Conservation (phyloP, 192 early-diverging fungal species). For the Lunasporangiospora selenospora region DNA sequence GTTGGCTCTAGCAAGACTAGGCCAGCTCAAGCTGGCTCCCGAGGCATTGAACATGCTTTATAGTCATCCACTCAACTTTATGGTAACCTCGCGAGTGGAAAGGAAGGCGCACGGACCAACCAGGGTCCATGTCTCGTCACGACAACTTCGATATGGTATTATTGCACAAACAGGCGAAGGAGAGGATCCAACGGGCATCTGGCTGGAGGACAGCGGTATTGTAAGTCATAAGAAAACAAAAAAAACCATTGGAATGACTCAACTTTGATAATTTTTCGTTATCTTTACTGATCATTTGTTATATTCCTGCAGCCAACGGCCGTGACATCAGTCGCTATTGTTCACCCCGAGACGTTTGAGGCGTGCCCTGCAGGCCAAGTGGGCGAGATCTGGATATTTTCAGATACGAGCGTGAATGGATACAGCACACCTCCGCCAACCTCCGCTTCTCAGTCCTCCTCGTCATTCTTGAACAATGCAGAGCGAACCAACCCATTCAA, state of each 20-base stretch:
- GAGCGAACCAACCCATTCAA: constrained; percentile 35
- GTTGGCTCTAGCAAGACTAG: constrained; percentile 16
- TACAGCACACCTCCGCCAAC: too few species aligned
- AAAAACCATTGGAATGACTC: too few species aligned
- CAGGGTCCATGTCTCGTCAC: constrained; percentile 68
- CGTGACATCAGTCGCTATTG: constrained; percentile 86
- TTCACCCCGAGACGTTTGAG: constrained; percentile 76
- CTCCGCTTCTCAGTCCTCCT: constrained; percentile 43
- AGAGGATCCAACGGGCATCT: constrained; percentile 56
- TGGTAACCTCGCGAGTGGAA: constrained; percentile 81
- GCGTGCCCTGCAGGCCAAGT: constrained; percentile 70
- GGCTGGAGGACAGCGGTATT: constrained; percentile 73
- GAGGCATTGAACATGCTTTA: constrained; percentile 73
- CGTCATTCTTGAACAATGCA: constrained; percentile 8
- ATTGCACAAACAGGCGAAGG: constrained; percentile 56
- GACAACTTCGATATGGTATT: constrained; percentile 69
- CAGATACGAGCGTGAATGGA: constrained; percentile 58
- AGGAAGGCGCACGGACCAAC: constrained; percentile 70
- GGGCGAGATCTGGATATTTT: constrained; percentile 90
- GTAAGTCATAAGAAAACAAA: too few species aligned
- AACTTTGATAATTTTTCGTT: too few species aligned
- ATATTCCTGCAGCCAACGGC: too few species aligned
- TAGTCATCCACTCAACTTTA: constrained; percentile 76
- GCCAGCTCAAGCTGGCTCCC: constrained; percentile 53
- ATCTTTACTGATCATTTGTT: too few species aligned